Evolutionary conservation across 257 asterid species (phyloP).

Genomic region (Forsythia viridissima): DNA sequence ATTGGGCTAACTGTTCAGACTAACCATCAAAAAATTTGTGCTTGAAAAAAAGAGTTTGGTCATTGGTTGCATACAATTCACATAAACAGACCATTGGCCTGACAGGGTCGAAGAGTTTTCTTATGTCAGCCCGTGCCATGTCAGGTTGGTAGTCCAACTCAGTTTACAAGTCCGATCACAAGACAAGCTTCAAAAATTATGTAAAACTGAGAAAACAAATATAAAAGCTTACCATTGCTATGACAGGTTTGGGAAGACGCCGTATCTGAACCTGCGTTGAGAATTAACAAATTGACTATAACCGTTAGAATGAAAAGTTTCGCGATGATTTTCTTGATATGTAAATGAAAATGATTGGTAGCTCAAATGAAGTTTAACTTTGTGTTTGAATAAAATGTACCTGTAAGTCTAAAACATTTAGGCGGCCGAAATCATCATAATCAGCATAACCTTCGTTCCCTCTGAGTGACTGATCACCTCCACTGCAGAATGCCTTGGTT

Average conservation of each 20-base stretch:
- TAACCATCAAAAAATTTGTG: too few relatives aligned
- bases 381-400: conserved; percentile 28
- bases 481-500: conserved; percentile 82
- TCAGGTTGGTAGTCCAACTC: background rate
- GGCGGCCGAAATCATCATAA: conserved; percentile 81
- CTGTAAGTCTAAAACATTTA: conserved; percentile 91
- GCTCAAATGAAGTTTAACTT: background rate
- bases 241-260: conserved; percentile 93
- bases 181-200: background rate
- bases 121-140: too few relatives aligned
- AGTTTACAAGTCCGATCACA: background rate
- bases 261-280: conserved; percentile 82
- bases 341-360: too few relatives aligned
- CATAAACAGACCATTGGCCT: too few relatives aligned
- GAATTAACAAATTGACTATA: background rate
- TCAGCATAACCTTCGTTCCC: conserved; percentile 84
- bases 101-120: too few relatives aligned
- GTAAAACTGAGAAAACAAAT: background rate
- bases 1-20: too few relatives aligned
- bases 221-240: conserved; percentile 70
- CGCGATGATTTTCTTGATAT: background rate
- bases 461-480: conserved; percentile 91
- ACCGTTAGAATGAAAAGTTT: background rate
- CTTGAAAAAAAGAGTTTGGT: too few relatives aligned
- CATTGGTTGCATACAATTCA: too few relatives aligned